Evolutionary conservation across 2,329 filamentous ascomycete genomes (phyloP).

Genomic region (Colletotrichum shisoi): DNA sequence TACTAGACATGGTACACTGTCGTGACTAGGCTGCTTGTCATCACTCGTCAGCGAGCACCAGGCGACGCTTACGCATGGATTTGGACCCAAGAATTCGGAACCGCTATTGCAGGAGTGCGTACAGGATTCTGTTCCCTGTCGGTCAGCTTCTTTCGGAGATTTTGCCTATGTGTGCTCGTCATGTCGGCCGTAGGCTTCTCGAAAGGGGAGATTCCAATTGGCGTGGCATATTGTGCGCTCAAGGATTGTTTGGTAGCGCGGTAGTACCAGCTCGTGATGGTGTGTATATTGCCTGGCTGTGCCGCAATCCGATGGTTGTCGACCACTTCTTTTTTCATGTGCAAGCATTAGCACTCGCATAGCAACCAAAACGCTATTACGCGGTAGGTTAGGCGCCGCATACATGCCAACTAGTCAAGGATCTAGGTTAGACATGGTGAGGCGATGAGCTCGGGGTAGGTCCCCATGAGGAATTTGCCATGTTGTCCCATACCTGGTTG

Average conservation of each 20-base stretch:
- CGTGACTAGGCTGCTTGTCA: background rate
- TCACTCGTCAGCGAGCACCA: background rate
- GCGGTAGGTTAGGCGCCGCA: background rate
- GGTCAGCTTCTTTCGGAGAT: slow-evolving; percentile 29
- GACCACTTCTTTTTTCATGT: background rate
- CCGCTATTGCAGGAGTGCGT: slow-evolving; percentile 29
- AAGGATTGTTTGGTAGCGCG: background rate
- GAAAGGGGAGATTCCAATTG: slow-evolving; percentile 18
- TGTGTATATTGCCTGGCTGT: slow-evolving; percentile 12
- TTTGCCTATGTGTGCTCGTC: slow-evolving; percentile 23
- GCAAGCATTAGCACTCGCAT: slow-evolving; percentile 12
- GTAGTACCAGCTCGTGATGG: background rate
- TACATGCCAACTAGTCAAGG: slow-evolving; percentile 16
- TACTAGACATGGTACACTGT: background rate
- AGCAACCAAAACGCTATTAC: background rate
- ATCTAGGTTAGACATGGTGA: slow-evolving; percentile 8
- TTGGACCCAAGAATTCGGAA: slow-evolving; percentile 28
- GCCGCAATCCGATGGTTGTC: slow-evolving; percentile 7
- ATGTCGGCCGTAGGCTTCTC: slow-evolving; percentile 19
- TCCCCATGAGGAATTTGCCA: background rate
- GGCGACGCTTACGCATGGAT: slow-evolving; percentile 13
- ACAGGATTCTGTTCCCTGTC: slow-evolving; percentile 18
- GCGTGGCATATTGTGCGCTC: slow-evolving; percentile 15
- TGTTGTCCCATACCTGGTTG: background rate
- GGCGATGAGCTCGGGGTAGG: slow-evolving; percentile 9